Conservation (phyloP, 139 green algal genomes). For the Mychonastes homosphaera region DNA sequence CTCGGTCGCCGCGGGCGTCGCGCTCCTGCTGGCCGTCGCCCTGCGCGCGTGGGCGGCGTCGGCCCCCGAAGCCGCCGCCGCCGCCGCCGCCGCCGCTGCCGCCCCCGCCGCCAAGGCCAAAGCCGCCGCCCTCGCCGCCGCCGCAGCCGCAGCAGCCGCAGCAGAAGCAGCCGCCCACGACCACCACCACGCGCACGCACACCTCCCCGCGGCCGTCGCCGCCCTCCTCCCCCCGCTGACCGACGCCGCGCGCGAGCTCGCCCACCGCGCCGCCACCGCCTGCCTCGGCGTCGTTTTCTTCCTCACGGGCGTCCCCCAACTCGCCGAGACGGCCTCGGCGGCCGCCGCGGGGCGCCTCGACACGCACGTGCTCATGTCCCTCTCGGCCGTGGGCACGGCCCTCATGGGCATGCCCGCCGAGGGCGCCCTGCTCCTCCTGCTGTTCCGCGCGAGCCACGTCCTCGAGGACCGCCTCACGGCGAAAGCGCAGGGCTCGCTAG, state of each 20-base stretch:
- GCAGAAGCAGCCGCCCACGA: too few relatives aligned
- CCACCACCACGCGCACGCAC: too few relatives aligned
- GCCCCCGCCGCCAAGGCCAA: constrained; percentile 28
- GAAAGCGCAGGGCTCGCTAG: constrained; percentile 45
- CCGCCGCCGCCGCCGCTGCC: neutral
- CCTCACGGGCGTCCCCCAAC: constrained; percentile 33
- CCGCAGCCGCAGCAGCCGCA: constrained; percentile 3
- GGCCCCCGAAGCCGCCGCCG: constrained; percentile 9
- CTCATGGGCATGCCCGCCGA: constrained; percentile 55
- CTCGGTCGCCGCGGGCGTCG: constrained; percentile 17
- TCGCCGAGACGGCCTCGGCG: constrained; percentile 23
- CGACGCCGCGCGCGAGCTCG: too few relatives aligned
- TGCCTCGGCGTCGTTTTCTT: constrained; percentile 3
- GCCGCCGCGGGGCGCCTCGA: constrained; percentile 39
- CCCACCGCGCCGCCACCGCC: neutral
- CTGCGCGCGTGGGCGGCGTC: constrained; percentile 7
- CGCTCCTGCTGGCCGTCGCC: constrained; percentile 17
- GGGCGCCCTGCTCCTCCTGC: constrained; percentile 73
- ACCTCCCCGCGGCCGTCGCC: constrained; percentile 3
- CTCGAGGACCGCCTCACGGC: constrained; percentile 57
- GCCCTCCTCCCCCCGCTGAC: constrained; percentile 18
- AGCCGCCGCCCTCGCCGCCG: constrained; percentile 18
- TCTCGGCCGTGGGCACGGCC: constrained; percentile 59
- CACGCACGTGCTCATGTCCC: constrained; percentile 75
- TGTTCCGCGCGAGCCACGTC: constrained; percentile 63